A percentile compares a stretch with the other conserved stretches of the same genome.
phyloP scores from a whole-genome alignment of 192 early-diverging fungal species.

The Oehlia diaphana region DNA sequence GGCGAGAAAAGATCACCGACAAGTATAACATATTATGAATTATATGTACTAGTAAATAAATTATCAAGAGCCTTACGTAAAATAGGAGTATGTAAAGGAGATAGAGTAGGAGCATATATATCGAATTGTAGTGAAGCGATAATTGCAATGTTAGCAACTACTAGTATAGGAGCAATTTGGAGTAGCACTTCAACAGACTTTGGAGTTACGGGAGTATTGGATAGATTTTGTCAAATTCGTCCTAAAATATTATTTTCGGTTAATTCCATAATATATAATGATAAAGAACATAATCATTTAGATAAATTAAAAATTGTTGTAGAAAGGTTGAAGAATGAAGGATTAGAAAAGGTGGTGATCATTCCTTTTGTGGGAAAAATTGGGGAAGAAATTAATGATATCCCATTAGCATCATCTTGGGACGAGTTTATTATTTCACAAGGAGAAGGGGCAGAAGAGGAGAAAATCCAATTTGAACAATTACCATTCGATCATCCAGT shows the following conservation, averaged over 20 bases:
- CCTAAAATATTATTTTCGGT: conserved; percentile 90
- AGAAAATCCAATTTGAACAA: conserved; percentile 72
- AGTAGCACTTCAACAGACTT: conserved; percentile 95
- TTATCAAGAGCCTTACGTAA: conserved; percentile 72
- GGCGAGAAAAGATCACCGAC: conserved; percentile 45
- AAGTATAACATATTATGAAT: conserved; percentile 66
- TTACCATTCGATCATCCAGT: conserved; percentile 90
- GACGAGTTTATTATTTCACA: conserved; percentile 57
- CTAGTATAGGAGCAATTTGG: conserved; percentile 90
- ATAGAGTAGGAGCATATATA: conserved; percentile 87
- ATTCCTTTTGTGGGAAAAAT: conserved; percentile 67
- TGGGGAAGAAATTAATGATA: conserved; percentile 22
- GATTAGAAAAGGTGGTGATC: conserved; percentile 75
- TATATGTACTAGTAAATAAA: conserved; percentile 67
- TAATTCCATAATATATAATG: conserved; percentile 92
- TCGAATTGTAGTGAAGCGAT: conserved; percentile 87
- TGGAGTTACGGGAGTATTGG: conserved; percentile 86
- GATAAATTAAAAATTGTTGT: conserved; percentile 75
- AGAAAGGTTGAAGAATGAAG: conserved; percentile 57
- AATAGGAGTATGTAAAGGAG: conserved; percentile 73
- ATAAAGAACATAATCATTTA: conserved; percentile 76
- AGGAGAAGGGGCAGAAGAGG: conserved; percentile 27
- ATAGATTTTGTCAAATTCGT: conserved; percentile 89
- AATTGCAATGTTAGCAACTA: conserved; percentile 73
- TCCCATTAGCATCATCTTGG: conserved; percentile 28